phyloP scores from a whole-genome alignment of 2,329 filamentous ascomycete genomes.

The Epichloe scottii region DNA sequence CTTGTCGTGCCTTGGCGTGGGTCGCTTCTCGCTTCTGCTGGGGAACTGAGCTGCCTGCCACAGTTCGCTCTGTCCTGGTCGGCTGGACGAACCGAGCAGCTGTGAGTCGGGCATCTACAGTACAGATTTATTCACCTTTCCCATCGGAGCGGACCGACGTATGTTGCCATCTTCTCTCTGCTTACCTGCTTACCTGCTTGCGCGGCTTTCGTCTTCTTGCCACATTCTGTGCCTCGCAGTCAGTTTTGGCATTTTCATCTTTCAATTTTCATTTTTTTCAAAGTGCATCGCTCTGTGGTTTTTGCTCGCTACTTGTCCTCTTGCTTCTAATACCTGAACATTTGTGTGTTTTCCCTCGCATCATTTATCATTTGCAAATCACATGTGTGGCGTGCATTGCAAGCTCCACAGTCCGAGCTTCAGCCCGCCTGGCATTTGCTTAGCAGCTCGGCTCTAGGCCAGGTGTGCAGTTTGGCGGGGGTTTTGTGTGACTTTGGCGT shows the following conservation, averaged over 20 bases:
- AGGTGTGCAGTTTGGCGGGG: too few relatives aligned
- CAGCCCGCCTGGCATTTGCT: background rate
- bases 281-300: too few relatives aligned
- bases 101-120: background rate
- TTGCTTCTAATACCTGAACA: too few relatives aligned
- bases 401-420: background rate
- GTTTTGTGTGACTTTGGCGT: background rate
- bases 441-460: background rate
- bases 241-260: background rate
- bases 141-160: background rate
- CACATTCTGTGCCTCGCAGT: background rate
- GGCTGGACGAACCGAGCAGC: too few relatives aligned
- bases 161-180: background rate
- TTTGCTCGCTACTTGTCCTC: too few relatives aligned
- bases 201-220: background rate
- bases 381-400: background rate
- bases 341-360: too few relatives aligned
- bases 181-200: background rate
- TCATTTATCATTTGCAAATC: background rate
- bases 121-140: background rate
- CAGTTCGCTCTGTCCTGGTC: too few relatives aligned
- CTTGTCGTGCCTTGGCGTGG: too few relatives aligned
- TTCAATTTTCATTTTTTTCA: too few relatives aligned
- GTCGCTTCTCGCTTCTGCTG: too few relatives aligned
- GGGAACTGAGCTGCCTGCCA: too few relatives aligned